These are phyloP conservation scores for Paramecium pentaurelia DNA, from an alignment of 73 alveolate species.

Conservation along the genomic window DNA sequence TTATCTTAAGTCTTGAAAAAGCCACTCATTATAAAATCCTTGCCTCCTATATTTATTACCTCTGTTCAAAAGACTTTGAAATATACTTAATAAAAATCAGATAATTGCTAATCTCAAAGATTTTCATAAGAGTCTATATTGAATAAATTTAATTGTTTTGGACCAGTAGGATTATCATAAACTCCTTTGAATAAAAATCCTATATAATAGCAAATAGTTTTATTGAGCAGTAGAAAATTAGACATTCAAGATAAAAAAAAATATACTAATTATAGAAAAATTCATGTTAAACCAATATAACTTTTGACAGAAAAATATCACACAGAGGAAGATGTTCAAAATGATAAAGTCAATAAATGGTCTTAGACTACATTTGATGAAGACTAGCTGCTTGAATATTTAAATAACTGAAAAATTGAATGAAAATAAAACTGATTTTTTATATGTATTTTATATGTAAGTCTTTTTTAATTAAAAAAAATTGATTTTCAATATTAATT, in stretches of 20 bases:
- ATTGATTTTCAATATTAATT: background rate
- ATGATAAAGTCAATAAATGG: constrained; percentile 38
- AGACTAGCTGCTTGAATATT: background rate
- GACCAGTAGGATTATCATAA: background rate
- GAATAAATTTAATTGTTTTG: background rate
- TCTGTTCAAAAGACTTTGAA: background rate
- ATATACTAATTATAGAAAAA: background rate
- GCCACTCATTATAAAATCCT: background rate
- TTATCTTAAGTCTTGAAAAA: background rate
- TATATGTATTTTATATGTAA: background rate
- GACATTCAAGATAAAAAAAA: background rate
- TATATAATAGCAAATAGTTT: background rate
- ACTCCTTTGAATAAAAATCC: background rate
- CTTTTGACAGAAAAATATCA: background rate
- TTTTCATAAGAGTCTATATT: background rate
- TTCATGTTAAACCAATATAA: background rate
- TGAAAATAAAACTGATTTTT: background rate
- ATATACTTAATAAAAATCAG: background rate
- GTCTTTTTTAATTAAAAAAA: background rate
- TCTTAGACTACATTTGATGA: constrained; percentile 48
- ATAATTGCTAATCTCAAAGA: background rate
- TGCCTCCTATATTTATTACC: background rate
- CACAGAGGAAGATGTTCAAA: background rate
- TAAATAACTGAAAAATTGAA: background rate
- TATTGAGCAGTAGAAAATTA: background rate